Base-by-base conservation (phyloP, 2,329 filamentous ascomycete genomes). In the Cladosporium phlei region DNA sequence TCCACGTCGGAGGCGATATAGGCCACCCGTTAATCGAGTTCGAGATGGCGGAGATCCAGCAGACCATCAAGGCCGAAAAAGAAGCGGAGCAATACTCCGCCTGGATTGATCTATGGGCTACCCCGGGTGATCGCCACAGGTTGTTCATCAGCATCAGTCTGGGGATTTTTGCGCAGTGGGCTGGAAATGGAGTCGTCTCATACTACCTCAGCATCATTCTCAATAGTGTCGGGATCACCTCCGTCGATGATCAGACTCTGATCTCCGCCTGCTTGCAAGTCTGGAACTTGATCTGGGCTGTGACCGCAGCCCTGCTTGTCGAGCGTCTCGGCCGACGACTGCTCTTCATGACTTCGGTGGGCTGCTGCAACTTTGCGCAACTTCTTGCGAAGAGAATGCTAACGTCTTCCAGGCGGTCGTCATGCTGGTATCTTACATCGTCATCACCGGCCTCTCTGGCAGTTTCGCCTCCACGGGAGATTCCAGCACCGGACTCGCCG, bases 291-390 rank as follows among this genome's bases (percentile, higher is more conserved):
- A 49, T 66, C 46, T 58, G 60, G 19, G 62, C 70, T 9, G 44
- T 67, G 5, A 48, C 51, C 1, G 66, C 65, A 19, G 68, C 67
- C 43, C 65, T 67, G 39, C 62, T 63, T 5, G 64, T 68, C 12
- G 68, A 74, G 52, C 61, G 61, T 35, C 53, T 64, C 11, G 70
- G 71, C 8, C 67, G 72, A 3, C 64, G 71, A 4, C 60, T 61
- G 33, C 63, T 74, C 3, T 74, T 70, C 58, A 52, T 74, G 8
- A 52, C 63, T 4, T 68, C 67, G 8, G 74, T 78, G 5, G 54
- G 64, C 35, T 66, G 63, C 20, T n/a, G 7, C 2, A 16, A 9
- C 20, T n/a, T 11, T 2, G 12, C 20, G n/a, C 20, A 8, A n/a
- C 2, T 9, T 16, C 17, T 11, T 8, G 12, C 4, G 82, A 66